Percentiles rank a stretch among this genome's conserved stretches.
These are phyloP conservation scores for Vaccinium macrocarpon DNA, from an alignment of 148 eudicot genomes.

Conservation along the genomic window DNA sequence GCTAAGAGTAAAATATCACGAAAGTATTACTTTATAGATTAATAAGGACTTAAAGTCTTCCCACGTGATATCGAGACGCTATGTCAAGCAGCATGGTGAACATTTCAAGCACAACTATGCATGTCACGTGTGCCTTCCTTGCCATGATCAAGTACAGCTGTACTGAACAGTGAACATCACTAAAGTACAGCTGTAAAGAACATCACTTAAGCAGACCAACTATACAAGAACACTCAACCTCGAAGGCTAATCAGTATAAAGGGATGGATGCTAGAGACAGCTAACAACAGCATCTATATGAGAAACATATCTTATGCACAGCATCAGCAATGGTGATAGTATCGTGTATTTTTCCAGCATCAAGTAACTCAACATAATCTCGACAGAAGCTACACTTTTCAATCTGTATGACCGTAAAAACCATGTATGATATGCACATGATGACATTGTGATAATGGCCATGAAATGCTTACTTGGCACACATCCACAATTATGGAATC, in stretches of 20 bases:
- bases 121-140: background rate
- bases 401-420: background rate
- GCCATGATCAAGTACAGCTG: background rate
- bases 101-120: conserved; percentile 11
- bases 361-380: conserved; percentile 4
- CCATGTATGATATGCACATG: background rate
- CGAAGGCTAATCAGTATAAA: background rate
- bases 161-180: too few relatives aligned
- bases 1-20: background rate
- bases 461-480: conserved; percentile 68
- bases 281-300: background rate
- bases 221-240: background rate
- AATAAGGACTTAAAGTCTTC: background rate
- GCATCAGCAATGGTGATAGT: background rate
- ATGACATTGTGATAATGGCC: background rate
- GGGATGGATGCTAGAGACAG: background rate
- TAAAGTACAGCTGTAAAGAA: background rate
- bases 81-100: conserved; percentile 4
- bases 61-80: background rate
- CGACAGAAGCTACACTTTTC: conserved; percentile 7
- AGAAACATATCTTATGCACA: background rate
- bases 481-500: conserved; percentile 99
- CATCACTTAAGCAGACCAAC: conserved; percentile 1
- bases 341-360: background rate
- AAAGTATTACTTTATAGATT: background rate